Base-by-base conservation (phyloP, 495 filamentous ascomycete species). In the Aspergillus nidulans region DNA sequence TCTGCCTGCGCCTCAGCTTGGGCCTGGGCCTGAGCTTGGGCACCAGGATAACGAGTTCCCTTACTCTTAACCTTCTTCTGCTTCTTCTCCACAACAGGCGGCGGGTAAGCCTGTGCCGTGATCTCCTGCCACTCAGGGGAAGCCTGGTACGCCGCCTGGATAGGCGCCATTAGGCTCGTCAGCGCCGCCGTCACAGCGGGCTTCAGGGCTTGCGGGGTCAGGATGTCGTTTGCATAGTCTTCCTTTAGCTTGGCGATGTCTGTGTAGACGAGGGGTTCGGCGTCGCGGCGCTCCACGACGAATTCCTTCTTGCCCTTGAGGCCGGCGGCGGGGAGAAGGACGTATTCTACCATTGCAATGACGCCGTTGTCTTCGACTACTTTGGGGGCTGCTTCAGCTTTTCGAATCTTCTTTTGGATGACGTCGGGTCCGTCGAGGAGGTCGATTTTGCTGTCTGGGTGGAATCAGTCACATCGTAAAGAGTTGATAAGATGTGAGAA, bases 151-250 rank as follows among this genome's bases (percentile, higher is more conserved):
- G 82, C 85, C 4, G 66, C 78, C 53, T 85, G 83, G 49, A 97
- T 92, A 1, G 92, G 89, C 4, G 76, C 81, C 50, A 96, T 76
- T 16, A 97, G 76, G 12, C 77, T 69, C 54, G 81, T 81, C n/a
- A 97, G 77, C 20, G 80, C 89, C 4, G 76, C 74, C 20, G 85
- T 75, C 5, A 92, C 81, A 30, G 86, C 91, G 28, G 84, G 78
- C 72, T 97, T 97, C 20, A 97, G 77, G 7, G 86, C 68, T 75
- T 95, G 89, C 0, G 92, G 92, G 10, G 85, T 88, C 49, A 97
- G 78, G 52, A 89, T 74, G 66, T 97, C 94, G 21, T 77, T 83
- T 38, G 67, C 62, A 75, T 95, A 98, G 67, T 97, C 91, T 3
- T 84, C 79, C 48, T 88, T 81, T 55, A 98, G 65, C 61, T 86